phyloP scores from a whole-genome alignment of 2,329 filamentous ascomycete genomes.

The Penicillium digitatum region DNA sequence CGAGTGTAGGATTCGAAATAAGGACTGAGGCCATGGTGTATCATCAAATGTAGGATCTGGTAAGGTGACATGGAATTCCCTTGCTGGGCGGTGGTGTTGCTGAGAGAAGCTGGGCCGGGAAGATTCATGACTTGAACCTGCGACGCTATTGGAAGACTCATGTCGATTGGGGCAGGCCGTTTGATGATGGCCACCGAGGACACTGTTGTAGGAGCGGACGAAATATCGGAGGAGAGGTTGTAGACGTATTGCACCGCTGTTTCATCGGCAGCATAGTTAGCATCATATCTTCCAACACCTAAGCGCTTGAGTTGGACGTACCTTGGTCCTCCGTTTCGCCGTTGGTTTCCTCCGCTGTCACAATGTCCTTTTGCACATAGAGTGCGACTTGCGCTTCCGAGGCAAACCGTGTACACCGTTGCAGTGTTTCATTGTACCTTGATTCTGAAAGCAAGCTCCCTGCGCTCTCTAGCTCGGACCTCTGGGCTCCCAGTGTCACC shows the following conservation, averaged over 20 bases:
- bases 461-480: constrained; percentile 71
- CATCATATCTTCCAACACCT: neutral
- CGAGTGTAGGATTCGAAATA: constrained; percentile 97
- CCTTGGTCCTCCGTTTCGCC: constrained; percentile 38
- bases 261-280: constrained; percentile 22
- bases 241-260: constrained; percentile 60
- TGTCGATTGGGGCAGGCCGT: constrained; percentile 80
- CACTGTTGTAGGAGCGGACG: constrained; percentile 68
- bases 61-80: constrained; percentile 75
- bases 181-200: constrained; percentile 88
- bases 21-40: constrained; percentile 86
- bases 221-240: constrained; percentile 75
- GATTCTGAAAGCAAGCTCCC: constrained; percentile 77
- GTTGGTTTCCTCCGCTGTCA: constrained; percentile 51
- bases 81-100: constrained; percentile 64
- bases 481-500: constrained; percentile 69
- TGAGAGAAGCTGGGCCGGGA: constrained; percentile 71
- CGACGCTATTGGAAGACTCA: constrained; percentile 71
- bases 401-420: constrained; percentile 84
- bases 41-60: constrained; percentile 84
- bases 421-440: constrained; percentile 72
- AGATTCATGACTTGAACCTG: constrained; percentile 93
- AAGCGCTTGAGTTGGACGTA: constrained; percentile 26
- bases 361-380: constrained; percentile 79
- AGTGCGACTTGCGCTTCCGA: constrained; percentile 81